Evolutionary conservation across 1,284 basidiomycete species (phyloP).

Genomic region (Ustilago esculenta): DNA sequence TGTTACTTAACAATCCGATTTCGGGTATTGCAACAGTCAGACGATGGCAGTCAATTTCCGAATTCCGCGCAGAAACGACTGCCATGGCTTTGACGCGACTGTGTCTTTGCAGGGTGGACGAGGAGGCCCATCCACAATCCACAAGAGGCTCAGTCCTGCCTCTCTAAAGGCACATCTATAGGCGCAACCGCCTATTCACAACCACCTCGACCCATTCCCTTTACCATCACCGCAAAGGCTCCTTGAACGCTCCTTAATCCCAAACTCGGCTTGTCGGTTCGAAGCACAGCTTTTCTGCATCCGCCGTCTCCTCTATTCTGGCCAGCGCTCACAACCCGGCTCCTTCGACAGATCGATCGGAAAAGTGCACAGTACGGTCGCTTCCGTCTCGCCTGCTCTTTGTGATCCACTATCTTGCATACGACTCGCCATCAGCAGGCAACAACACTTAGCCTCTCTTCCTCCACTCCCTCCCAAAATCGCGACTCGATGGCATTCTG

Average conservation of each 20-base stretch:
- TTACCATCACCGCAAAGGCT: neutral
- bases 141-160: neutral
- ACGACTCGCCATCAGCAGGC: neutral
- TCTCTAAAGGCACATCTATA: neutral
- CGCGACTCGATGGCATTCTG: neutral
- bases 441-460: neutral
- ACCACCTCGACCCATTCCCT: neutral
- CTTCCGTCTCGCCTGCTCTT: neutral
- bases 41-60: constrained; percentile 6
- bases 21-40: neutral
- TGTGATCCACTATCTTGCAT: too few relatives aligned
- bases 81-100: neutral
- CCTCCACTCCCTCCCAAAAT: neutral
- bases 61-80: constrained; percentile 2
- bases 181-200: neutral
- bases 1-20: neutral
- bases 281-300: constrained; percentile 1
- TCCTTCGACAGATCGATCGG: too few relatives aligned
- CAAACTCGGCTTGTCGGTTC: neutral
- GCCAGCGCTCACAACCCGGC: too few relatives aligned
- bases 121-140: neutral
- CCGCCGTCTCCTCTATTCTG: neutral
- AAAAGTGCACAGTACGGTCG: too few relatives aligned
- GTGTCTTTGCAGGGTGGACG: constrained; percentile 1
- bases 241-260: neutral